Conservation (phyloP, 148 eudicot species). For the Persicaria tinctoria region DNA sequence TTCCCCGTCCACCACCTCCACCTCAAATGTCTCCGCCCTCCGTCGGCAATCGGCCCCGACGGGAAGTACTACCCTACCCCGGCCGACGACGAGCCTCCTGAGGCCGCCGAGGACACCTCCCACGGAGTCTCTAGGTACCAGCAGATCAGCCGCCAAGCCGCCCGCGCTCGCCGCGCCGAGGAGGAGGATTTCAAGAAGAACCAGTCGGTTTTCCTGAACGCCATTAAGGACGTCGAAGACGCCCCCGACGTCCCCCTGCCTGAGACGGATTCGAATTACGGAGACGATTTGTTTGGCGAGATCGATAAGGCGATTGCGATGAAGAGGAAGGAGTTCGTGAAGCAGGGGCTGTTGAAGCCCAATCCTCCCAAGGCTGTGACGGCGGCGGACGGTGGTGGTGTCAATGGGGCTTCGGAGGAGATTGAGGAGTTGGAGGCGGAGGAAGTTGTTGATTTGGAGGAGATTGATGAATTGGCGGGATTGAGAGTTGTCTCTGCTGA, state of each 20-base stretch:
- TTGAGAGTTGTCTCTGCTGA: conserved; percentile 32
- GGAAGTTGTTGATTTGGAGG: conserved; percentile 81
- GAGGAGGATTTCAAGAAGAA: conserved; percentile 57
- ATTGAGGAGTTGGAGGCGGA: conserved; percentile 57
- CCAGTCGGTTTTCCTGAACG: conserved; percentile 58
- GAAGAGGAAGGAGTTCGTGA: conserved; percentile 70
- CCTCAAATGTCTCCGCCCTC: conserved; percentile 20
- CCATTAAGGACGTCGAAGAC: conserved; percentile 64
- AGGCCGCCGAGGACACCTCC: conserved; percentile 80
- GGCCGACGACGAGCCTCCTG: conserved; percentile 80
- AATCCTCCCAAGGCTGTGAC: conserved; percentile 40
- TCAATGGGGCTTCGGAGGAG: conserved; percentile 11
- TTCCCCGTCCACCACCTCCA: conserved; percentile 20
- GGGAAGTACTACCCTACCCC: conserved; percentile 61
- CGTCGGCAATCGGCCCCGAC: conserved; percentile 31
- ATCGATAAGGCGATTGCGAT: conserved; percentile 71
- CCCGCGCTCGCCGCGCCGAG: conserved; percentile 56
- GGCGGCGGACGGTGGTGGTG: not conserved
- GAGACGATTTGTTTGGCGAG: conserved; percentile 76
- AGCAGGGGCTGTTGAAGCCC: conserved; percentile 65
- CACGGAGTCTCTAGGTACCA: conserved; percentile 82
- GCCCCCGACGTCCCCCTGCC: conserved; percentile 34
- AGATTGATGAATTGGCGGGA: conserved; percentile 56
- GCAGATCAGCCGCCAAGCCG: conserved; percentile 69
- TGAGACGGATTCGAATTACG: conserved; percentile 17